phyloP scores from a whole-genome alignment of 2,329 filamentous ascomycete species.

The Penicillium fuscoglaucum region DNA sequence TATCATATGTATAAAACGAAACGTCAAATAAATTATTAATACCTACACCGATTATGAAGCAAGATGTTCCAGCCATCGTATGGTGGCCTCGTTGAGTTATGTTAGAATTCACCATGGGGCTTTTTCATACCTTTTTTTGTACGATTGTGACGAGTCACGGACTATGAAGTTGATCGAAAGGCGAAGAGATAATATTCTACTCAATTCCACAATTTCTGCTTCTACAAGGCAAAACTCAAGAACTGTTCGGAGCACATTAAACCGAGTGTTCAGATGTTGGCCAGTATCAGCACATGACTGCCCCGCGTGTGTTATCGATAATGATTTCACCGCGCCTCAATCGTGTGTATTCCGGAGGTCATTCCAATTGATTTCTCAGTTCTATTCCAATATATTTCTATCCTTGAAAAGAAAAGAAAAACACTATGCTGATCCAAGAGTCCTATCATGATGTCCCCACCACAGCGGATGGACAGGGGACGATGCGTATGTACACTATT shows the following conservation, averaged over 20 bases:
- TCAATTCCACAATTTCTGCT: background rate
- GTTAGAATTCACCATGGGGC: background rate
- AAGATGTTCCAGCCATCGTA: background rate
- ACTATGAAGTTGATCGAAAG: background rate
- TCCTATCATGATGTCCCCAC: conserved; percentile 40
- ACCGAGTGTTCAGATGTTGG: background rate
- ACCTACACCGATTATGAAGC: conserved; percentile 2
- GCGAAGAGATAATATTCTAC: background rate
- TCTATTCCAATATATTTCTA: background rate
- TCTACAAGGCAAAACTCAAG: background rate
- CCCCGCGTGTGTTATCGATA: conserved; percentile 28
- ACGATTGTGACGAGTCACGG: background rate
- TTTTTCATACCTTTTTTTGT: background rate
- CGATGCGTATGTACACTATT: conserved; percentile 36
- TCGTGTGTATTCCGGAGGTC: background rate
- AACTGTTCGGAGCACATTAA: background rate
- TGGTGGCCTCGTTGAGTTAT: background rate
- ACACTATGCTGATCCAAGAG: conserved; percentile 40
- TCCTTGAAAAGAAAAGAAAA: background rate
- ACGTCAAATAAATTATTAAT: conserved; percentile 11
- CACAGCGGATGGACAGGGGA: conserved; percentile 39
- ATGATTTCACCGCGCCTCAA: conserved; percentile 1
- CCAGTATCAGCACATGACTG: conserved; percentile 25
- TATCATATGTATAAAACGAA: conserved; percentile 12
- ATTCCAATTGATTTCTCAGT: conserved; percentile 1